phyloP scores from a whole-genome alignment of 805 yeast species.

The Yarrowia bubula region DNA sequence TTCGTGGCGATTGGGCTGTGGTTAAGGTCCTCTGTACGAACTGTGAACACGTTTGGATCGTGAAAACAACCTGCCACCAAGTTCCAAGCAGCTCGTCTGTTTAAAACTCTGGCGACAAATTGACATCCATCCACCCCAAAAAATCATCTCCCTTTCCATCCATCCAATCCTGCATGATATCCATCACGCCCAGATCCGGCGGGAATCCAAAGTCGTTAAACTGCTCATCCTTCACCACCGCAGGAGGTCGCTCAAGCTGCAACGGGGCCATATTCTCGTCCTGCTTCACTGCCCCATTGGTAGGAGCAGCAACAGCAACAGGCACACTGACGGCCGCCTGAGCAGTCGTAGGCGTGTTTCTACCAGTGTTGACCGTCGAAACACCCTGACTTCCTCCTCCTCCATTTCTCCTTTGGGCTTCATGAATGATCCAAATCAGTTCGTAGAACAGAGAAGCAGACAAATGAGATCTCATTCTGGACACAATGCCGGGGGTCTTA shows the following conservation, averaged over 20 bases:
- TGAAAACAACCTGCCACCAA: no score
- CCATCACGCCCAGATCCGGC: constrained; percentile 13
- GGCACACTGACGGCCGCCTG: background rate
- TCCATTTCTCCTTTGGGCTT: constrained; percentile 71
- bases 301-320: background rate
- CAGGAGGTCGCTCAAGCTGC: background rate
- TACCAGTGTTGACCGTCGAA: constrained; percentile 36
- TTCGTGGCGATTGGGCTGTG: no score
- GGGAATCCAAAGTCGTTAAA: constrained; percentile 17
- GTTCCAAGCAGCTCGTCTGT: background rate
- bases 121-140: constrained; percentile 81
- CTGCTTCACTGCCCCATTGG: background rate
- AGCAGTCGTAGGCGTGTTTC: constrained; percentile 1
- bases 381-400: constrained; percentile 32
- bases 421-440: constrained; percentile 91
- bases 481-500: constrained; percentile 70
- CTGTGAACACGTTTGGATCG: no score
- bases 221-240: constrained; percentile 5
- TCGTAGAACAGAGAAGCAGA: constrained; percentile 91
- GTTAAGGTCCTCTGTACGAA: no score
- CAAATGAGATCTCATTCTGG: constrained; percentile 86
- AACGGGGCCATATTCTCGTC: background rate
- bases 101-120: constrained; percentile 27
- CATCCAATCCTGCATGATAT: constrained; percentile 59
- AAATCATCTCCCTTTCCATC: constrained; percentile 82